Base-by-base conservation (phyloP, 2,329 filamentous ascomycete species). In the Sporothrix dimorphospora region DNA sequence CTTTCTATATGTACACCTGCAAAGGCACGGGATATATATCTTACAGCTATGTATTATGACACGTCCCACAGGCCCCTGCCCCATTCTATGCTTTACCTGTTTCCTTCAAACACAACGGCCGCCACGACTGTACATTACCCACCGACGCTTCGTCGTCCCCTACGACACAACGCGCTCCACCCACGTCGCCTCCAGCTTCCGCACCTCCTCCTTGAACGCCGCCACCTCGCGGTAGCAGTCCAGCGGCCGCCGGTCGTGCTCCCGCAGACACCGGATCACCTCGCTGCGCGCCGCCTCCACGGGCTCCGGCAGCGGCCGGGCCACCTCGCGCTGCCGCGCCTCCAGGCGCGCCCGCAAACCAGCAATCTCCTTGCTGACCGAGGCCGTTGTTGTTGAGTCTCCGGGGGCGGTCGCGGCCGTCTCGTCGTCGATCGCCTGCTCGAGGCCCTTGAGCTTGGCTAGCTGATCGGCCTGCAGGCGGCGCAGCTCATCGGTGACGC, bases 201-300 rank as follows among this genome's bases (percentile, higher is more conserved):
- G 89, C 68, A 98, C 94, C 86, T 97, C 93, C 78, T 88, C 87
- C 88, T 94, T 97, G 82, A 98, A 98, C 24, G 85, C 86, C 84
- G 97, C 92, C 30, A 98, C 94, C 87, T 98, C 94, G 82, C 90
- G 88, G 92, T 93, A 98, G 87, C 95, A 98, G 85, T 98, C 93
- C 79, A 98, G 85, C 80, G 95, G 94, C 81, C 94, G 88, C 75
- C 94, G 87, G 82, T 98, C 94, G 81, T 98, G 91, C 78, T 91
- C 87, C 74, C 92, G 86, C 85, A 98, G 85, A 81, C 95, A 98
- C 77, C 88, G 87, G 75, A 96, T 89, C 71, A 98, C 90, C 73
- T 91, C 89, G 76, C 88, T 85, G 81, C 94, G 91, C 24, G 94
- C 93, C 79, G 85, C 87, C 82, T 93, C 90, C 66, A 97, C 89